These are phyloP conservation scores for Fusarium succisae DNA, from an alignment of 2,329 filamentous ascomycete genomes.

Conservation along the genomic window DNA sequence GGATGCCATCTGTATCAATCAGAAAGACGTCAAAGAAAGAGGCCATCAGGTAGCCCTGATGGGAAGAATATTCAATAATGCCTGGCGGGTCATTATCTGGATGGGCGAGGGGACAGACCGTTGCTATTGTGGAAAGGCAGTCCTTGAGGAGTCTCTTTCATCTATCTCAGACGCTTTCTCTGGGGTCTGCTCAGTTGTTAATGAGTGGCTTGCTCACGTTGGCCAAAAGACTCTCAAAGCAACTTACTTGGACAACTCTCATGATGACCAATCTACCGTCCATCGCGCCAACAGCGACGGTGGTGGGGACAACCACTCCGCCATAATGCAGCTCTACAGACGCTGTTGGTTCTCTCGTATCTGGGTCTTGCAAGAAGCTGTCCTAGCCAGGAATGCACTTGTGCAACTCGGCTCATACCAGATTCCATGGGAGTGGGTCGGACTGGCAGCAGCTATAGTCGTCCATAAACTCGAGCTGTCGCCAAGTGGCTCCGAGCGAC, in stretches of 20 bases:
- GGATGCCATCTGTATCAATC: too few relatives aligned
- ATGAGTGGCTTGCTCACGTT: background rate
- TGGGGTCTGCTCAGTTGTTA: accelerated
- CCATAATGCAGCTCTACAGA: background rate
- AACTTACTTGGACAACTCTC: accelerated
- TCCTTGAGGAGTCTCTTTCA: background rate
- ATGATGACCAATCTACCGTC: accelerated
- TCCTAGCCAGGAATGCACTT: accelerated
- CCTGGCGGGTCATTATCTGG: too few relatives aligned
- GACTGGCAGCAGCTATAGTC: background rate
- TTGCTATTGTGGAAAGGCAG: accelerated
- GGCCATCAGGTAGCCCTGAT: too few relatives aligned
- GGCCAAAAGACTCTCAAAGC: background rate
- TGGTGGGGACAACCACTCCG: accelerated
- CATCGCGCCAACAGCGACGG: accelerated
- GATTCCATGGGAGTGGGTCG: accelerated
- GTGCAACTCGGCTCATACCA: background rate
- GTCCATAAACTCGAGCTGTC: background rate
- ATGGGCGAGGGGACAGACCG: too few relatives aligned
- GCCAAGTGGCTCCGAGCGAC: accelerated
- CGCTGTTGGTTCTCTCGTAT: background rate
- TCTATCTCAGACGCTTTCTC: accelerated
- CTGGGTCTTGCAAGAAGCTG: background rate
- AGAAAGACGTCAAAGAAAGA: too few relatives aligned
- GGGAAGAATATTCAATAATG: too few relatives aligned